Evolutionary conservation across 352 stramenopile species (phyloP), one percentile per base, ranked within the genome.

Genomic region (Phytophthora pini): DNA sequence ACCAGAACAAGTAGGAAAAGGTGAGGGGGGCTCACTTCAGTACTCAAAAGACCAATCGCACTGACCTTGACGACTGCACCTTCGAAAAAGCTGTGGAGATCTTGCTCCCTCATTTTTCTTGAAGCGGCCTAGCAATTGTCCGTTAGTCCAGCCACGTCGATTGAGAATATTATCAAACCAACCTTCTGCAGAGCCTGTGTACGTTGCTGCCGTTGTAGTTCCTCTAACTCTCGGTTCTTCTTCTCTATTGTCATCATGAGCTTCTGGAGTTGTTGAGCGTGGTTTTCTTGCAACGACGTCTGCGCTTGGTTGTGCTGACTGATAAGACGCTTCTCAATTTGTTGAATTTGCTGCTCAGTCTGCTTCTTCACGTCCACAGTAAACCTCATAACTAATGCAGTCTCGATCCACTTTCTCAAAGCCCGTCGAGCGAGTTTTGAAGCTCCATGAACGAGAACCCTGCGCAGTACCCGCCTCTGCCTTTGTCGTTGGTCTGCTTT

Each of bases 21-120:
- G 43, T 53, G 31, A 72, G 40, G 41, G 0, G 29, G 7, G n/a
- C 15, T 20, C 6, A 52, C 22, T 10, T 36, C 41, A 39, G 2
- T 9, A n/a, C n/a, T 12, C 15, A 22, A 22, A 7, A 39, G 27
- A 39, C 20, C 17, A 40, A 22, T 41, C 4, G n/a, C 7, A 44
- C 3, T 44, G 48, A 68, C 72, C 54, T 70, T 68, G 27, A 63
- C 46, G 29, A 84, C 71, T 3, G 64, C 54, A 1, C 10, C 50
- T 55, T 89, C 66, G 15, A 87, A 70, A 38, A 75, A 86, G 0
- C 55, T 56, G 4, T 76, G 64, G 8, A 87, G 50, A 13, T 69
- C 44, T 47, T 73, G 54, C 10, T 72, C 71, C 64, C 64, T 74
- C 10, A 67, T 65, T 5, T 22, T 68, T 32, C 59, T 57, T 1